These are phyloP conservation scores for Mycena indigotica DNA, from an alignment of 768 basidiomycete species.

Conservation along the genomic window DNA sequence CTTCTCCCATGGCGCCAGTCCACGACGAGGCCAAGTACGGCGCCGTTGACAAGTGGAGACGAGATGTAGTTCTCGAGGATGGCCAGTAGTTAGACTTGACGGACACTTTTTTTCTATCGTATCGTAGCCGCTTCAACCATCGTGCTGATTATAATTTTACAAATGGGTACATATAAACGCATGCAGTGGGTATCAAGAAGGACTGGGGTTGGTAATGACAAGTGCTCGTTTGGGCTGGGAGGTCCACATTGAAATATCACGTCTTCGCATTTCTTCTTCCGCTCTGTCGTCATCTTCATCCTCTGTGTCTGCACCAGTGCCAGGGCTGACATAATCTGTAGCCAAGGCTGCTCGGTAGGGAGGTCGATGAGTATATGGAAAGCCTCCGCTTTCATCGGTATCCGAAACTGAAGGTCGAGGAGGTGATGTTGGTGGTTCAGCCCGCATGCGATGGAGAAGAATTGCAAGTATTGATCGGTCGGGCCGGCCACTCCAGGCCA, in stretches of 20 bases:
- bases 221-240: slow-evolving; percentile 73
- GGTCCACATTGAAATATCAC: slow-evolving; percentile 83
- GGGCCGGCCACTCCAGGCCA: slow-evolving; percentile 63
- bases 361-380: slow-evolving; percentile 75
- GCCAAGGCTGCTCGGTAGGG: slow-evolving; percentile 49
- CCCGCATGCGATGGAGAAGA: slow-evolving; percentile 47
- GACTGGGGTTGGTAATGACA: slow-evolving; percentile 68
- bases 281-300: slow-evolving; percentile 73
- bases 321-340: slow-evolving; percentile 41
- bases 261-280: slow-evolving; percentile 79
- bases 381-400: slow-evolving; percentile 20
- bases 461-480: slow-evolving; percentile 58
- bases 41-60: slow-evolving; percentile 80
- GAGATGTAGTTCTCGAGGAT: slow-evolving; percentile 67
- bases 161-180: background rate
- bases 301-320: slow-evolving; percentile 51
- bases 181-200: background rate
- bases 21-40: slow-evolving; percentile 69
- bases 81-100: slow-evolving; percentile 45
- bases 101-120: slow-evolving; percentile 22
- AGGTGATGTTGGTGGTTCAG: slow-evolving; percentile 26
- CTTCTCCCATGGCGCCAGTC: slow-evolving; percentile 57
- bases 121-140: too few relatives aligned
- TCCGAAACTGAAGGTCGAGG: slow-evolving; percentile 43
- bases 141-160: slow-evolving; percentile 3